Evolutionary conservation across 2,329 filamentous ascomycete genomes (phyloP).

Genomic region (Rosellinia necatrix): DNA sequence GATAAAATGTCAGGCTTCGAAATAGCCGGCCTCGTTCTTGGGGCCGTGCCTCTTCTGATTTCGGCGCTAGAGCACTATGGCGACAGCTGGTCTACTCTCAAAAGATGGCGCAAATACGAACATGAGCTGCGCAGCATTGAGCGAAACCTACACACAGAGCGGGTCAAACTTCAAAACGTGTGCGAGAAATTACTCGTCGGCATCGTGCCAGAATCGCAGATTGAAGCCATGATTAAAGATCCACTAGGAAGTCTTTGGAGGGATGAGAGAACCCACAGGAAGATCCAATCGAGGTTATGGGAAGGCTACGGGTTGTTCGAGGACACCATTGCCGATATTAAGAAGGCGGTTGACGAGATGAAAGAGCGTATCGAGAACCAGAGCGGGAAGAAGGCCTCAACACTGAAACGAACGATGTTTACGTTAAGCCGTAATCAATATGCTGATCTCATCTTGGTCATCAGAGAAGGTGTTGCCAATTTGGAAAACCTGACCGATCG

Average conservation of each 20-base stretch:
- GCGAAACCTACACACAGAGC: slow-evolving; percentile 15
- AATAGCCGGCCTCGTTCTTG: slow-evolving; percentile 4
- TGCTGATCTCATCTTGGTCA: no score
- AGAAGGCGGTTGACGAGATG: slow-evolving; percentile 7
- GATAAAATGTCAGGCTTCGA: slow-evolving; percentile 23
- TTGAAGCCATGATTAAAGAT: slow-evolving; percentile 6
- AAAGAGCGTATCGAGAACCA: no score
- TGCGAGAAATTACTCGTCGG: slow-evolving; percentile 11
- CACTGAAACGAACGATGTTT: no score
- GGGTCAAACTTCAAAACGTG: slow-evolving; percentile 8
- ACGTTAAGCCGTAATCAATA: no score
- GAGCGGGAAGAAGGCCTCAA: no score
- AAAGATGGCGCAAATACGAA: slow-evolving; percentile 7
- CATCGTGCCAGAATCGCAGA: slow-evolving; percentile 1
- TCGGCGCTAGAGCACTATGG: slow-evolving; percentile 12
- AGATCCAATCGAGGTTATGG: slow-evolving; percentile 1
- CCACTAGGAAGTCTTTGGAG: slow-evolving; percentile 6
- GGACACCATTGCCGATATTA: slow-evolving; percentile 11
- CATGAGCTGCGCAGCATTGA: slow-evolving; percentile 5
- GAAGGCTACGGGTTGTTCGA: slow-evolving; percentile 9
- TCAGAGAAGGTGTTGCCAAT: no score
- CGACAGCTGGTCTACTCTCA: background rate
- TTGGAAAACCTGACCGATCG: no score
- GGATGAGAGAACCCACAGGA: background rate
- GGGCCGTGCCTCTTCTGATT: slow-evolving; percentile 6